These are phyloP conservation scores for Sporothrix protearum DNA, from an alignment of 2,329 filamentous ascomycete genomes.

Conservation along the genomic window DNA sequence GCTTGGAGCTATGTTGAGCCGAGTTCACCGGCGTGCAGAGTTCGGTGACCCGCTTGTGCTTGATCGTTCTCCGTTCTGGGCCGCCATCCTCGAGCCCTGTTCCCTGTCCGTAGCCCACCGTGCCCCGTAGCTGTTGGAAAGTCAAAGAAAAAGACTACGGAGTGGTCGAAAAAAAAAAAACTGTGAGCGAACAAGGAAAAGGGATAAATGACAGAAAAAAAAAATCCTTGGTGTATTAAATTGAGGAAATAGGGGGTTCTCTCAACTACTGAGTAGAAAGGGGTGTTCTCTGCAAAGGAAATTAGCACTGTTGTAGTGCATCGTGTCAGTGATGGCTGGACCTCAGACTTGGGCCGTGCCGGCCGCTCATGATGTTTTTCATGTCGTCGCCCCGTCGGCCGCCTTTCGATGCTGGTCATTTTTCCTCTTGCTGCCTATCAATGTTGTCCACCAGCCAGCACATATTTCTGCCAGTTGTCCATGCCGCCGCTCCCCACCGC, in stretches of 20 bases:
- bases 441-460: not conserved
- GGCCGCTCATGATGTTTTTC: not conserved
- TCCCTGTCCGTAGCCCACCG: slow-evolving; percentile 20
- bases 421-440: slow-evolving; percentile 1
- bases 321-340: not conserved
- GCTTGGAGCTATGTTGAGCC: slow-evolving; percentile 9
- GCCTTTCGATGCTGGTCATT: not conserved
- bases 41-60: slow-evolving; percentile 2
- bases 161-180: not conserved
- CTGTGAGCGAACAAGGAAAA: not conserved
- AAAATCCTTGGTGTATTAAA: not conserved
- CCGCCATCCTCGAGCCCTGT: slow-evolving; percentile 16
- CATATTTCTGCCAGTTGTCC: not conserved
- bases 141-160: not conserved
- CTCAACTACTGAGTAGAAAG: not conserved
- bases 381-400: not conserved
- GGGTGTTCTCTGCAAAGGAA: not conserved
- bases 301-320: not conserved
- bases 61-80: not conserved
- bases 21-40: slow-evolving; percentile 7
- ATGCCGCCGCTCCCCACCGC: not conserved
- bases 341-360: not conserved
- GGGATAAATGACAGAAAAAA: not conserved
- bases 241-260: not conserved
- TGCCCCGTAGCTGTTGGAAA: not conserved